Conservation (phyloP, 2,329 filamentous ascomycete species). For the Hortaea sp. region DNA sequence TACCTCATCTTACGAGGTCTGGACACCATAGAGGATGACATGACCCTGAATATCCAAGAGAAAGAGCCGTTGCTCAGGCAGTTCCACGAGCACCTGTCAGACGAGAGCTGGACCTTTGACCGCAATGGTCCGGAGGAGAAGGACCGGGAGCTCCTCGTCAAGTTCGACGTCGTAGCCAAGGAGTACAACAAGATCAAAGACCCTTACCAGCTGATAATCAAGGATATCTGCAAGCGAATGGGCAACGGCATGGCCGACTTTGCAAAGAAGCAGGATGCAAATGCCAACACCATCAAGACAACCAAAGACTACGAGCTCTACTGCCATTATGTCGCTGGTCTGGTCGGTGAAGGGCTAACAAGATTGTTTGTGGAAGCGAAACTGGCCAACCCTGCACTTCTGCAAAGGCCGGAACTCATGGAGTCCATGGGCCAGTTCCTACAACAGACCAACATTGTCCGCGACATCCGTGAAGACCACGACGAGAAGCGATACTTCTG, state of each 20-base stretch:
- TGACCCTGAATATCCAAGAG: conserved; percentile 69
- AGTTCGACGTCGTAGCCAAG: conserved; percentile 77
- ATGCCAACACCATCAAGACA: conserved; percentile 65
- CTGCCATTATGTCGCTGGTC: conserved; percentile 95
- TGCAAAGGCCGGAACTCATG: conserved; percentile 68
- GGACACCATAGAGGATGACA: conserved; percentile 98
- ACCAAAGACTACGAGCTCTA: conserved; percentile 89
- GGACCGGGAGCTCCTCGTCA: conserved; percentile 80
- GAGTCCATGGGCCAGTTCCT: conserved; percentile 97
- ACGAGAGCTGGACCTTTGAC: conserved; percentile 83
- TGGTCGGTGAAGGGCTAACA: conserved; percentile 92
- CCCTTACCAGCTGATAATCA: conserved; percentile 75
- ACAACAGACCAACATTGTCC: conserved; percentile 98
- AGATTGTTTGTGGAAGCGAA: conserved; percentile 78
- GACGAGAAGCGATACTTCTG: conserved; percentile 85
- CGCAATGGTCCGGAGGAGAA: conserved; percentile 87
- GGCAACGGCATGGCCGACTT: conserved; percentile 99
- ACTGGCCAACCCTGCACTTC: conserved; percentile 74
- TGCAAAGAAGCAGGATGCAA: conserved; percentile 66
- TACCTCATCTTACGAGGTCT: conserved; percentile 86
- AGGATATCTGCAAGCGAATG: conserved; percentile 89
- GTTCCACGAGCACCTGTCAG: conserved; percentile 68
- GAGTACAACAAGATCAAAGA: conserved; percentile 86
- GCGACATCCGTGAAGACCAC: conserved; percentile 84
- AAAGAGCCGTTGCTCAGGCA: conserved; percentile 80